These are phyloP conservation scores for Cyathus pygmaeus DNA, from an alignment of 1,284 basidiomycete genomes.

Conservation along the genomic window DNA sequence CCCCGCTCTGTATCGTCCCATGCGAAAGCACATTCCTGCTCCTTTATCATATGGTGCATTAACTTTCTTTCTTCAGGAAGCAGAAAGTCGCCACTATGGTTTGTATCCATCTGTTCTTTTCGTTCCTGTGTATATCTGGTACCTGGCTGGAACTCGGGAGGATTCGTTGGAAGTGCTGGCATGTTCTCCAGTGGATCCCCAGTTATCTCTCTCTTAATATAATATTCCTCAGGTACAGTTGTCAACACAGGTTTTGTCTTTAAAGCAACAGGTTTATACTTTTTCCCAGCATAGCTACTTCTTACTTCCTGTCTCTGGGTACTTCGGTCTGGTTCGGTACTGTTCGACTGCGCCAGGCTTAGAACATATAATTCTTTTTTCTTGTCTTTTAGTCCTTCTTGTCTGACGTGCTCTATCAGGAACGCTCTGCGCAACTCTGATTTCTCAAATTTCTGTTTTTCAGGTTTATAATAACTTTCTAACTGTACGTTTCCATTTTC, in stretches of 20 bases:
- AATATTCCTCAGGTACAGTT: background rate
- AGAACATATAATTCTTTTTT: too few species aligned
- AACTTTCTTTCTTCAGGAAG: background rate
- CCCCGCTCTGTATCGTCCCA: background rate
- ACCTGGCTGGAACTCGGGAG: background rate
- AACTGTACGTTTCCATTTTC: background rate
- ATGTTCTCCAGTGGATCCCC: background rate
- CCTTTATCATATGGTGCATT: background rate
- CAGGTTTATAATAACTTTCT: conserved; percentile 12
- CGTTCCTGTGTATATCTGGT: background rate
- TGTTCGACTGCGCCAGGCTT: too few species aligned
- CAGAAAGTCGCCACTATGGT: background rate
- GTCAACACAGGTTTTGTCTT: conserved; percentile 38
- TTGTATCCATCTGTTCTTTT: background rate
- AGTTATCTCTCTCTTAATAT: background rate
- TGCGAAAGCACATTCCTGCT: background rate
- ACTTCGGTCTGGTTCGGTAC: background rate
- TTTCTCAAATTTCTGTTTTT: conserved; percentile 31
- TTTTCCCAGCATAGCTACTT: conserved; percentile 25
- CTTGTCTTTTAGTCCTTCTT: background rate
- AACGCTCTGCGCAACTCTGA: background rate
- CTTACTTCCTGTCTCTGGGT: background rate
- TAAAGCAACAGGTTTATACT: conserved; percentile 44
- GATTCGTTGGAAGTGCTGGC: background rate
- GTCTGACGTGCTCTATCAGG: background rate